Evolutionary conservation across 176 grass and related monocot genomes (phyloP), one percentile per base, ranked within the genome.

Genomic region (Oryza meyeriana): DNA sequence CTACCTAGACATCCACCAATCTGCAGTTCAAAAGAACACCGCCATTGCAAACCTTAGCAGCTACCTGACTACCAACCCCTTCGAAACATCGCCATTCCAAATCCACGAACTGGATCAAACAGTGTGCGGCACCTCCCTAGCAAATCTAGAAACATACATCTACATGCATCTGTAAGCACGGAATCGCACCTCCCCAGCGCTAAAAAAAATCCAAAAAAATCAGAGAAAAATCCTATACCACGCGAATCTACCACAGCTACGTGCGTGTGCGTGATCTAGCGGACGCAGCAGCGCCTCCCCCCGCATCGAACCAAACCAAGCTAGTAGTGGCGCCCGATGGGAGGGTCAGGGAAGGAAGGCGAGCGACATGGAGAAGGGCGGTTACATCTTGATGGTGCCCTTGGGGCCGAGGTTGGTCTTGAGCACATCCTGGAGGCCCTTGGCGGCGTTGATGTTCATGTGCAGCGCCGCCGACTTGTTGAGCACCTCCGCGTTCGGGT

Each of bases 401-500:
- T 95, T 98, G 82, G 93, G 87, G 1, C 96, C 96, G 79, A 98
- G 93, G 85, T 95, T 98, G 72, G 96, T 93, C 86, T 91, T 95
- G 87, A 98, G 90, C 73, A 98, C 96, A 17, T 98, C 93, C 80
- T 93, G 89, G 55, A 98, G 93, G 26, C 96, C 96, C 87, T 91
- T 98, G 75, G 87, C 96, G 79, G 96, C 93, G 88, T 90, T 95
- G 79, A 98, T 95, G 84, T 88, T 98, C 96, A 98, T 98, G 82
- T 93, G 87, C 48, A 98, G 93, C 64, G 96, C 96, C 69, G 93
- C 96, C 69, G 96, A 93, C 69, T 98, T 98, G 90, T 93, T 98
- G 59, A 98, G 93, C 87, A 98, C 93, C 90, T 98, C 90, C 59
- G 96, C 96, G 26, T 98, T 91, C 17, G 91, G 92, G 83, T 98